Conservation (phyloP, 2,329 filamentous ascomycete genomes). For the Fulvia fulva region DNA sequence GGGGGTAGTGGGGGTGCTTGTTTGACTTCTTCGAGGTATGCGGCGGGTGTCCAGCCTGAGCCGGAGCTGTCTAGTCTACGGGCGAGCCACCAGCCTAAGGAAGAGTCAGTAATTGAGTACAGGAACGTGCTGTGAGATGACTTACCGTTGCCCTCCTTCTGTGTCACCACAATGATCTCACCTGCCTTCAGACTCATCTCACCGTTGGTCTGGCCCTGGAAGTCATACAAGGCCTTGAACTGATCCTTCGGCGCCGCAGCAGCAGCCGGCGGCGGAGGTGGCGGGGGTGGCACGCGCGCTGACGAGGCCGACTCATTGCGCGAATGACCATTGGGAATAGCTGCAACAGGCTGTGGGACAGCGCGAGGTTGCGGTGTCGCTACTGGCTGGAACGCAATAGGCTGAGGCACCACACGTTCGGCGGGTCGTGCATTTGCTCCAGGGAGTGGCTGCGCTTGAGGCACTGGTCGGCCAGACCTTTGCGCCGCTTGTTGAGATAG, state of each 20-base stretch:
- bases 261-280: constrained; percentile 62
- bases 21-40: constrained; percentile 84
- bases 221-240: constrained; percentile 90
- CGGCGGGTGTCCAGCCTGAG: constrained; percentile 92
- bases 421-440: constrained; percentile 25
- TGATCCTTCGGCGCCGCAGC: constrained; percentile 63
- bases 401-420: constrained; percentile 29
- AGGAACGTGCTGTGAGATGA: not conserved
- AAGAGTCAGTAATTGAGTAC: constrained; percentile 21
- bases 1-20: constrained; percentile 54
- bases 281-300: constrained; percentile 48
- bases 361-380: constrained; percentile 31
- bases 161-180: constrained; percentile 81
- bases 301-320: constrained; percentile 39
- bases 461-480: constrained; percentile 45
- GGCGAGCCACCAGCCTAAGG: constrained; percentile 88
- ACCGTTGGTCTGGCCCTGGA: constrained; percentile 76
- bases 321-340: constrained; percentile 43
- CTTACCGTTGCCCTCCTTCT: constrained; percentile 93
- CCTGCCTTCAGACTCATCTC: constrained; percentile 77
- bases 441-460: constrained; percentile 40
- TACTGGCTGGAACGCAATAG: constrained; percentile 43
- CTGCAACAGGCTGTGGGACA: constrained; percentile 43
- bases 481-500: constrained; percentile 54
- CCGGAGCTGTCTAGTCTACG: constrained; percentile 63